phyloP scores from a whole-genome alignment of 208 protist species.

The Acanthamoeba rhysodes region DNA sequence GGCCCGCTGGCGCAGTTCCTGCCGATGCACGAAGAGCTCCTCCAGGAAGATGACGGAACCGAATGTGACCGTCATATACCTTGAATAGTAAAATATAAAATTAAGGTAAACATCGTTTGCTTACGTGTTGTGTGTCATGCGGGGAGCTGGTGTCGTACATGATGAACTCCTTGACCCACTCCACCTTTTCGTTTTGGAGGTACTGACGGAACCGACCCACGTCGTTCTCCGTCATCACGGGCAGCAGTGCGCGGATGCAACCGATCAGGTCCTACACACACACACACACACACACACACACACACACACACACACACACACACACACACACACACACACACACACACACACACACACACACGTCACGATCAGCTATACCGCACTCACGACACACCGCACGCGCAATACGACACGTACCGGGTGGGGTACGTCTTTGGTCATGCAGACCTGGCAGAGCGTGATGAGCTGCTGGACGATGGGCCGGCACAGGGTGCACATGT shows the following conservation, averaged over 20 bases:
- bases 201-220: not conserved
- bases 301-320: too few relatives aligned
- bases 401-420: not conserved
- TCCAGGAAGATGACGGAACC: conserved; percentile 13
- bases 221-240: conserved; percentile 28
- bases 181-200: conserved; percentile 16
- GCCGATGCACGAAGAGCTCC: conserved; percentile 12
- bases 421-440: conserved; percentile 28
- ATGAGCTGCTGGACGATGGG: conserved; percentile 59
- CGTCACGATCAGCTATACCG: not conserved
- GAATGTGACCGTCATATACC: conserved; percentile 67
- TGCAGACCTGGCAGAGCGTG: conserved; percentile 37
- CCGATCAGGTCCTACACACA: conserved; percentile 34
- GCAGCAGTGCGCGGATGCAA: conserved; percentile 32
- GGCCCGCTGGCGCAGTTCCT: conserved; percentile 28
- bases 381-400: not conserved
- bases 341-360: too few relatives aligned
- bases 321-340: too few relatives aligned
- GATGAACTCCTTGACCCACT: conserved; percentile 64
- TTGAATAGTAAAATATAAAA: not conserved
- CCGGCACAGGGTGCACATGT: conserved; percentile 36
- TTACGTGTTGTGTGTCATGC: too few relatives aligned
- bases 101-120: too few relatives aligned
- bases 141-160: not conserved
- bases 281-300: too few relatives aligned